Base-by-base conservation (phyloP, 2,329 filamentous ascomycete genomes). In the Aureobasidium uvarum region DNA sequence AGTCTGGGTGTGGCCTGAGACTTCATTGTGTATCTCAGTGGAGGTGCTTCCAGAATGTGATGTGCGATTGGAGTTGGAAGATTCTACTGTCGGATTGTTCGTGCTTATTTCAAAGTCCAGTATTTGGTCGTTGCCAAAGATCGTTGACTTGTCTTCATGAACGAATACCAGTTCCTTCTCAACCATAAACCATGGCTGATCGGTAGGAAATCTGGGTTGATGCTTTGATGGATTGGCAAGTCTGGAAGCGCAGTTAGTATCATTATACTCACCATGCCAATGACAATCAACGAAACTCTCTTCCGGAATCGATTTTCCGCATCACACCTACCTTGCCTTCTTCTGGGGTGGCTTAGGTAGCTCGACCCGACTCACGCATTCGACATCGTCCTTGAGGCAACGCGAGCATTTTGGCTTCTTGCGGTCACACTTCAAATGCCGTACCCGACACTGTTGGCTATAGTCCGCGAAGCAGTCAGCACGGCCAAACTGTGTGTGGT, bases 401-500 rank as follows among this genome's bases (percentile, higher is more conserved):
- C 58, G 45, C 14, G 58, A 38, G n/a, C 58, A 62, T 14, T 18
- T 62, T 11, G 58, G 58, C 25, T 39, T 62, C 31, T 51, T 62
- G 38, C 58, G 58, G 28, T 62, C 58, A 43, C 58, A 50, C 11
- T 46, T 59, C 55, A 59, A 14, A 59, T 59, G 55, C 41, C 55
- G 55, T 11, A n/a, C 11, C 18, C 55, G 55, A 25, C 55, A 59
- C 41, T 46, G 39, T 33, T 59, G 41, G 23, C 55, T 59, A 16
- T 25, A 5, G 8, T 52, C 2, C 23, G 4, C 33, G 18, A 18
- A 39, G 33, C 51, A 25, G 20, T 54, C 13, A 54, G 51, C 20
- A 23, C 51, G 13, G 31, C 5, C 33, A 4, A 13, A 10, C n/a
- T 3, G 7, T 52, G 11, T 28, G 10, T 25, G 33, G 51, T n/a